Percentiles rank a stretch among this genome's conserved stretches.
Conservation (phyloP, 1,284 basidiomycete genomes). For the Microbotryum scabiosae region DNA sequence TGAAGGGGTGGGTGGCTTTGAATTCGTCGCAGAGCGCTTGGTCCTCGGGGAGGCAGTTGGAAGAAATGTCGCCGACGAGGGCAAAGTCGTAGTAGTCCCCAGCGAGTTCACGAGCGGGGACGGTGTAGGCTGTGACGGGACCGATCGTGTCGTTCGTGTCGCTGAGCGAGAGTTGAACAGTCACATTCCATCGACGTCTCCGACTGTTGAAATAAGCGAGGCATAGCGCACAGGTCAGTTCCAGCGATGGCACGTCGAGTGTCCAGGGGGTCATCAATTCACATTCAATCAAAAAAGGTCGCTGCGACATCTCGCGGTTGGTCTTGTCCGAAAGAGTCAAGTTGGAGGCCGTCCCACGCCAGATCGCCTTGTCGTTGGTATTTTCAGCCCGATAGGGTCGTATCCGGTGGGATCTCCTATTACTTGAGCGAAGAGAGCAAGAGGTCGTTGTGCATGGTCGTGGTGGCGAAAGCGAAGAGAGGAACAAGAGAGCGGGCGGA, state of each 20-base stretch:
- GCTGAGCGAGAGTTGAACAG: slow-evolving; percentile 6
- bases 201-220: not conserved
- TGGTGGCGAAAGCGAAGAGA: slow-evolving; percentile 33
- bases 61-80: slow-evolving; percentile 15
- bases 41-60: not conserved
- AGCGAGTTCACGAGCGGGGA: slow-evolving; percentile 21
- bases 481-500: slow-evolving; percentile 28
- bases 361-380: slow-evolving; percentile 37
- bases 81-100: slow-evolving; percentile 15
- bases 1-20: slow-evolving; percentile 12
- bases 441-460: slow-evolving; percentile 32
- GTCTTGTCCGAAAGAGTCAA: slow-evolving; percentile 17
- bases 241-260: not conserved
- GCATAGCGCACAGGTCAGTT: not conserved
- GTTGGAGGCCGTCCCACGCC: slow-evolving; percentile 44
- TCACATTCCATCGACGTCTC: slow-evolving; percentile 3
- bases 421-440: slow-evolving; percentile 35
- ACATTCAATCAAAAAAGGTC: slow-evolving; percentile 17
- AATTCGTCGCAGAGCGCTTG: not conserved
- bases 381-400: slow-evolving; percentile 40
- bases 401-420: slow-evolving; percentile 24
- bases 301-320: slow-evolving; percentile 22
- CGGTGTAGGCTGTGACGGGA: no score
- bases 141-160: slow-evolving; percentile 7
- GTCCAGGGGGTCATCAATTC: not conserved